Conservation (phyloP, 495 filamentous ascomycete genomes). For the Trichoderma parareesei region DNA sequence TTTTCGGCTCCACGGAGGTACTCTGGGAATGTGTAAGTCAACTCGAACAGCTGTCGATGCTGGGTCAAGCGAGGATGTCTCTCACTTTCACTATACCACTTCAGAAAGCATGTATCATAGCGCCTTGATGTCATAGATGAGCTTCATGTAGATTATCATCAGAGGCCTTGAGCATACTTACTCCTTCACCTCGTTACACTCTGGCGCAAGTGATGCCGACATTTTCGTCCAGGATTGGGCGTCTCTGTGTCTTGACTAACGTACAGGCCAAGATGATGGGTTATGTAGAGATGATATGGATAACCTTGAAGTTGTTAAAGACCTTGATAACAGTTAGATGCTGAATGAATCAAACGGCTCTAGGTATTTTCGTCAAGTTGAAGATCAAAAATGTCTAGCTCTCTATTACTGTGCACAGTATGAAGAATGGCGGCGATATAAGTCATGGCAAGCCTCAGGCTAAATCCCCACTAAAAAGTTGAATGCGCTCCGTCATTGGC, state of each 20-base stretch:
- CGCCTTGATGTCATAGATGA: slow-evolving; percentile 41
- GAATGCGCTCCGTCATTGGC: neutral
- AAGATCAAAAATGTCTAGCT: too few relatives aligned
- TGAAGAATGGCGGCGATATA: neutral
- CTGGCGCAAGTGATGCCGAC: slow-evolving; percentile 49
- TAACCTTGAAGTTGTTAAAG: too few relatives aligned
- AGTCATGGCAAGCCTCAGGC: neutral
- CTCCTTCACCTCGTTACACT: slow-evolving; percentile 90
- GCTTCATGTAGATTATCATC: neutral
- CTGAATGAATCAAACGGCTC: too few relatives aligned
- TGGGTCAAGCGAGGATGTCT: slow-evolving; percentile 4
- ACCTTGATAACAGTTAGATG: too few relatives aligned
- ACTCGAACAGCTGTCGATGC: neutral
- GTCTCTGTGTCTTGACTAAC: too few relatives aligned
- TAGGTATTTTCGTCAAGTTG: too few relatives aligned
- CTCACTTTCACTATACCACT: slow-evolving; percentile 95
- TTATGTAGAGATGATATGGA: too few relatives aligned
- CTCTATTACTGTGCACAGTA: too few relatives aligned
- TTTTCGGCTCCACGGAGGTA: slow-evolving; percentile 74
- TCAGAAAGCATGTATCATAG: slow-evolving; percentile 89
- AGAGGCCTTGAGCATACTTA: slow-evolving; percentile 29
- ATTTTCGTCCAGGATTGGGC: slow-evolving; percentile 24
- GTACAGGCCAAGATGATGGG: too few relatives aligned
- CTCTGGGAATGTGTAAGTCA: slow-evolving; percentile 42
- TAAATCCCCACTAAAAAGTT: neutral